These are phyloP conservation scores for Phytophthora pseudosyringae DNA, from an alignment of 352 stramenopile genomes.

Conservation along the genomic window DNA sequence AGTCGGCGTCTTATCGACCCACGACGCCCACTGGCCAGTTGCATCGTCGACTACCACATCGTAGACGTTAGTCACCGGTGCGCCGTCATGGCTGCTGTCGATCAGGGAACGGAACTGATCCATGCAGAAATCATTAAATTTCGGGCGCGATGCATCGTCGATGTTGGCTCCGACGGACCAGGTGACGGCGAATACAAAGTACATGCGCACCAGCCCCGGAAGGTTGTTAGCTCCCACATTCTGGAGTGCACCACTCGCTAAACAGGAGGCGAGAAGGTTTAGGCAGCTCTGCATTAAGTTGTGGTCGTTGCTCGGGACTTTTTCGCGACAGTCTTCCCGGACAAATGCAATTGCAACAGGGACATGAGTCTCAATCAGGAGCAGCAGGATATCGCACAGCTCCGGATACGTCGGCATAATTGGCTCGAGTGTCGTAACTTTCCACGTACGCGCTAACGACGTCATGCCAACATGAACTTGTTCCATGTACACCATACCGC, in stretches of 20 bases:
- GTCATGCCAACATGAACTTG: constrained; percentile 85
- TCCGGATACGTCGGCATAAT: constrained; percentile 60
- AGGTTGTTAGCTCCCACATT: constrained; percentile 58
- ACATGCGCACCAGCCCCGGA: constrained; percentile 73
- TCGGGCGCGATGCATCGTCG: constrained; percentile 75
- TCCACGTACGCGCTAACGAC: constrained; percentile 81
- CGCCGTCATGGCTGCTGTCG: constrained; percentile 46
- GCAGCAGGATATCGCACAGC: constrained; percentile 69
- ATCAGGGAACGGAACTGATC: constrained; percentile 67
- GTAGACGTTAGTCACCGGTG: constrained; percentile 80
- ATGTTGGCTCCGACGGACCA: constrained; percentile 91
- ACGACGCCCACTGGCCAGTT: constrained; percentile 81
- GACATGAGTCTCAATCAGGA: constrained; percentile 86
- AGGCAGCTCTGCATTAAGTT: constrained; percentile 91
- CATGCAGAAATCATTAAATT: constrained; percentile 91
- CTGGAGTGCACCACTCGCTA: constrained; percentile 51
- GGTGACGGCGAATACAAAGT: constrained; percentile 88
- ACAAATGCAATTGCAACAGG: constrained; percentile 87
- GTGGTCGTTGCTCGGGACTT: constrained; percentile 87
- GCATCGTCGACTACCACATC: constrained; percentile 85
- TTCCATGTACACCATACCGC: constrained; percentile 94
- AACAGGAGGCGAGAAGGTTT: constrained; percentile 85
- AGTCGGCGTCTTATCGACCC: constrained; percentile 86
- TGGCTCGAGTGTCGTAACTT: constrained; percentile 73
- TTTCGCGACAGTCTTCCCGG: constrained; percentile 89